A percentile compares a stretch with the other conserved stretches of the same genome.
These are phyloP conservation scores for Viola pubescens DNA, from an alignment of 441 rosid genomes.

Conservation along the genomic window DNA sequence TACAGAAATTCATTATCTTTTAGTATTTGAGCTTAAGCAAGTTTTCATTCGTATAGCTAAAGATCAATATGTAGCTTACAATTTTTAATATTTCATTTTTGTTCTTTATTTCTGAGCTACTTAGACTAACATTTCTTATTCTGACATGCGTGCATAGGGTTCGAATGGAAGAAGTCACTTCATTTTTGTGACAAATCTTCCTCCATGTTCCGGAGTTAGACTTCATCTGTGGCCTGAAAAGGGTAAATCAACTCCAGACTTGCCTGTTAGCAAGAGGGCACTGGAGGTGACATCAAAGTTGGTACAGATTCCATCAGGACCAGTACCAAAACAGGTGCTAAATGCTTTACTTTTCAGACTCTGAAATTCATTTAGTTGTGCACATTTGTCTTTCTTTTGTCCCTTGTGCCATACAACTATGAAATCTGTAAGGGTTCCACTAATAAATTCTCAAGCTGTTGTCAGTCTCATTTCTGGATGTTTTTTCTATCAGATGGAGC, in stretches of 20 bases:
- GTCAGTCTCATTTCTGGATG: constrained; percentile 4
- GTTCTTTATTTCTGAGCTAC: constrained; percentile 6
- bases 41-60: too few relatives aligned
- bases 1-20: too few relatives aligned
- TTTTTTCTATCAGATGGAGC: constrained; percentile 59
- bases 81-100: constrained; percentile 3
- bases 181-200: constrained; percentile 87
- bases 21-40: too few relatives aligned
- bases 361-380: constrained; percentile 1
- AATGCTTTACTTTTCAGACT: constrained; percentile 10
- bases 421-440: background rate
- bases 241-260: constrained; percentile 41
- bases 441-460: background rate
- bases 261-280: constrained; percentile 52
- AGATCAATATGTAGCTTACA: background rate
- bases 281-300: constrained; percentile 86
- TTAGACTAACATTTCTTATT: constrained; percentile 22
- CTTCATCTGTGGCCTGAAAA: constrained; percentile 90
- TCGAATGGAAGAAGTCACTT: constrained; percentile 75
- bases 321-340: constrained; percentile 90
- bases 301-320: constrained; percentile 91
- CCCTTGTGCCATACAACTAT: constrained; percentile 8
- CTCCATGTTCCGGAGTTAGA: constrained; percentile 91
- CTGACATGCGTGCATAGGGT: constrained; percentile 34
- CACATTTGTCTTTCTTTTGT: background rate